A percentile compares a stretch with the other conserved stretches of the same genome.
These are phyloP conservation scores for Pythium biforme DNA, from an alignment of 352 stramenopile species.

Conservation along the genomic window DNA sequence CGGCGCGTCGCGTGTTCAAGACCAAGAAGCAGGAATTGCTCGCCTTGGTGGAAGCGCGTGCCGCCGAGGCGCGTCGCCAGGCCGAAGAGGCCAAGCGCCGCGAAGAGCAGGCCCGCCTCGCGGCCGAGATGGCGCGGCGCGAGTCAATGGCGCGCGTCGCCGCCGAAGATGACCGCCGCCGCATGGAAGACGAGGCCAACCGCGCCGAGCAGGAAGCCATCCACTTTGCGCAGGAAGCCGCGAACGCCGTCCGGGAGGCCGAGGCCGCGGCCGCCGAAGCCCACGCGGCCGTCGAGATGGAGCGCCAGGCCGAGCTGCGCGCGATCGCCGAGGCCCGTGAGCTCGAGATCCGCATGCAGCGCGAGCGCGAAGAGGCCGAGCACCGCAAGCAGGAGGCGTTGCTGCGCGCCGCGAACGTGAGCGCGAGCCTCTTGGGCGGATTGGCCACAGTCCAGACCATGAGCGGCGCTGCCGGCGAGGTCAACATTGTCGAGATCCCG, in stretches of 20 bases:
- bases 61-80: conserved; percentile 67
- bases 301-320: conserved; percentile 77
- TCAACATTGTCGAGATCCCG: conserved; percentile 83
- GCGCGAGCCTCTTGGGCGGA: conserved; percentile 67
- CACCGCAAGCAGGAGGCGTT: conserved; percentile 61
- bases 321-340: conserved; percentile 75
- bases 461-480: conserved; percentile 57
- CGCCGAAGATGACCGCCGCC: conserved; percentile 56
- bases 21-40: conserved; percentile 86
- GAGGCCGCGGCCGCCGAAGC: conserved; percentile 72
- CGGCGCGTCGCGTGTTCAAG: conserved; percentile 72
- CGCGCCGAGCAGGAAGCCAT: conserved; percentile 65
- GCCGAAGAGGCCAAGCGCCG: conserved; percentile 81
- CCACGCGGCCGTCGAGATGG: conserved; percentile 70
- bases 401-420: conserved; percentile 72
- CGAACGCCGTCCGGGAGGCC: conserved; percentile 53
- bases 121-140: conserved; percentile 52
- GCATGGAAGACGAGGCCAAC: conserved; percentile 71
- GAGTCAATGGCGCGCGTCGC: conserved; percentile 56
- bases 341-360: conserved; percentile 53
- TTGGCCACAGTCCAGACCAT: conserved; percentile 81
- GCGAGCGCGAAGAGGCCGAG: conserved; percentile 55
- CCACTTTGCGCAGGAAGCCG: conserved; percentile 51
- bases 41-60: conserved; percentile 66
- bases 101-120: conserved; percentile 67